A percentile compares a stretch with the other conserved stretches of the same genome.
These are phyloP conservation scores for Mucor plumbeus DNA, from an alignment of 371 early-diverging fungal species.

Conservation along the genomic window DNA sequence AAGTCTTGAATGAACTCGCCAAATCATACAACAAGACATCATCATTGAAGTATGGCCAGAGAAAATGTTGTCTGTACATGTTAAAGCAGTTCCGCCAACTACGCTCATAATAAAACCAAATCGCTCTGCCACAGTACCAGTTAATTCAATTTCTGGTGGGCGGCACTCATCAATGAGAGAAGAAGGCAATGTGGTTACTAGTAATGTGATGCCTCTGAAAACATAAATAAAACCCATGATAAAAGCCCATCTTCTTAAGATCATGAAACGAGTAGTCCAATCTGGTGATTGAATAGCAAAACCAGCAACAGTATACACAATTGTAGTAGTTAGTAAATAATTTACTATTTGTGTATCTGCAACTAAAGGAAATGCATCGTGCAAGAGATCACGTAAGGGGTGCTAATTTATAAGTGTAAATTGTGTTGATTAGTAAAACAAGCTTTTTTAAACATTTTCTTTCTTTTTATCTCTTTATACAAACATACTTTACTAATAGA, in stretches of 20 bases:
- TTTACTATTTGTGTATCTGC: slow-evolving; percentile 48
- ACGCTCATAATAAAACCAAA: slow-evolving; percentile 36
- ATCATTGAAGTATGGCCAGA: slow-evolving; percentile 76
- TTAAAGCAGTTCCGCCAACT: slow-evolving; percentile 40
- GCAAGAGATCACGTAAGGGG: slow-evolving; percentile 40
- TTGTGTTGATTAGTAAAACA: neutral
- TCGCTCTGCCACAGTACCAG: slow-evolving; percentile 33
- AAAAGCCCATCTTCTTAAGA: slow-evolving; percentile 65
- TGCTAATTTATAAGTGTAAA: slow-evolving; percentile 18
- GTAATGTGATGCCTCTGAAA: slow-evolving; percentile 64
- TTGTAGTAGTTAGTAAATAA: slow-evolving; percentile 46
- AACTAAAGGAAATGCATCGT: slow-evolving; percentile 44
- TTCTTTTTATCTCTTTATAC: neutral
- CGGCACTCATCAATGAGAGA: slow-evolving; percentile 53
- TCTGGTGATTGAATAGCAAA: slow-evolving; percentile 55
- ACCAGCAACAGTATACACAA: slow-evolving; percentile 51
- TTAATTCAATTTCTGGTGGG: slow-evolving; percentile 39
- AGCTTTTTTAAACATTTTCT: neutral
- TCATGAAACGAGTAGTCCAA: slow-evolving; percentile 57
- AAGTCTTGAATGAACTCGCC: slow-evolving; percentile 66
- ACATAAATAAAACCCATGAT: slow-evolving; percentile 64
- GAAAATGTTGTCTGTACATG: slow-evolving; percentile 79
- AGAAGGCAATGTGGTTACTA: slow-evolving; percentile 75
- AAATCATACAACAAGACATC: slow-evolving; percentile 63
- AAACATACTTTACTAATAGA: slow-evolving; percentile 28